Percentiles rank a stretch among this genome's conserved stretches.
Conservation (phyloP, 768 basidiomycete species). For the Macrolepiota albuminosa region DNA sequence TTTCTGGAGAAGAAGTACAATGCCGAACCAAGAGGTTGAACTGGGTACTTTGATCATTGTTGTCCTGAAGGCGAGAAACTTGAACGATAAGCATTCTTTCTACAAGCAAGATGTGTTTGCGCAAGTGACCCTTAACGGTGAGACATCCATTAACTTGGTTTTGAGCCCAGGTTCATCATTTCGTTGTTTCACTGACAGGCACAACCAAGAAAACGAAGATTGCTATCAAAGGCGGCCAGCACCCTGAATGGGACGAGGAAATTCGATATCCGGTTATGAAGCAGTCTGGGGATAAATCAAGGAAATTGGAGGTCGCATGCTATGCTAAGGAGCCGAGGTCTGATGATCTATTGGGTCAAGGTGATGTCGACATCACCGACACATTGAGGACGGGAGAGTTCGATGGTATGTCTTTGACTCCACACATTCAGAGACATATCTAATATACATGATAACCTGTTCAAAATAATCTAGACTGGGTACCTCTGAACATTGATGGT, state of each 20-base stretch:
- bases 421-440: neutral
- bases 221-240: constrained; percentile 86
- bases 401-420: constrained; percentile 58
- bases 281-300: constrained; percentile 45
- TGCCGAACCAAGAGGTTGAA: constrained; percentile 37
- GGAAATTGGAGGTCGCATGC: constrained; percentile 69
- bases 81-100: constrained; percentile 78
- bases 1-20: constrained; percentile 6
- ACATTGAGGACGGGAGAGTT: constrained; percentile 86
- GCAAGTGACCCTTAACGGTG: constrained; percentile 53
- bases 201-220: constrained; percentile 64
- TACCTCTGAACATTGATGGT: constrained; percentile 33
- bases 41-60: constrained; percentile 84
- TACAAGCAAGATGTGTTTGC: constrained; percentile 92
- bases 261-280: constrained; percentile 70
- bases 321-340: constrained; percentile 73
- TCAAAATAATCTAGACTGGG: constrained; percentile 25
- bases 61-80: constrained; percentile 78
- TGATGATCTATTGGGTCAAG: constrained; percentile 77
- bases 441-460: neutral
- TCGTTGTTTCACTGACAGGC: constrained; percentile 26
- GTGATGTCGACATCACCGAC: constrained; percentile 67
- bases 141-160: constrained; percentile 2
- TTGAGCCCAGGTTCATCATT: neutral
- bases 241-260: constrained; percentile 91